Conservation (phyloP, 106 monocot genomes). For the Iris macrosiphon region DNA sequence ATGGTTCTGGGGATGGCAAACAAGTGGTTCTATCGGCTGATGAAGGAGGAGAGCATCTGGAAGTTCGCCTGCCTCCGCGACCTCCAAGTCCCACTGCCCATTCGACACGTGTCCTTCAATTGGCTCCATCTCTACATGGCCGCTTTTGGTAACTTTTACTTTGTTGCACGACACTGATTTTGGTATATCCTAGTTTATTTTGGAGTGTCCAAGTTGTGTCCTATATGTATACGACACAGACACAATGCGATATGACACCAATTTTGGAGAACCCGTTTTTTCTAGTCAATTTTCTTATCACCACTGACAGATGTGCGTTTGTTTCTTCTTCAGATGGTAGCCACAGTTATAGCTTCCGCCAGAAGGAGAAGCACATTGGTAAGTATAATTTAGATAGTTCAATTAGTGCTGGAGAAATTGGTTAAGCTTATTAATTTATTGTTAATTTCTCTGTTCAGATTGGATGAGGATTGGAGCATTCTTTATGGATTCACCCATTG, state of each 20-base stretch:
- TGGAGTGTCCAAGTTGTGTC: too few species aligned
- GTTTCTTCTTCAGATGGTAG: constrained; percentile 53
- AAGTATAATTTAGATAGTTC: too few species aligned
- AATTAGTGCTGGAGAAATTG: too few species aligned
- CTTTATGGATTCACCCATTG: constrained; percentile 40
- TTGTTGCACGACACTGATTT: too few species aligned
- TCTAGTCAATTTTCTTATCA: too few species aligned
- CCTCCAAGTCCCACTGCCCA: constrained; percentile 38
- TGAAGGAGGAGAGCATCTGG: constrained; percentile 77
- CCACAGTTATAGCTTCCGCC: constrained; percentile 54
- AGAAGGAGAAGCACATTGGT: constrained; percentile 75
- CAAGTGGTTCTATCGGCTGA: constrained; percentile 76
- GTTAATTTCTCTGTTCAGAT: constrained; percentile 19
- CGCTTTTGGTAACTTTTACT: constrained; percentile 35
- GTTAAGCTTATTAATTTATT: too few species aligned
- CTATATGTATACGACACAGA: too few species aligned
- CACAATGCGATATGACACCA: too few species aligned
- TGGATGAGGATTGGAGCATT: constrained; percentile 80
- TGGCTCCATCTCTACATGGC: constrained; percentile 70
- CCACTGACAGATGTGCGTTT: neutral
- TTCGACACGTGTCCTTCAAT: constrained; percentile 20
- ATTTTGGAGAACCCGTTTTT: neutral
- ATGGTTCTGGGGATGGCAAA: constrained; percentile 34
- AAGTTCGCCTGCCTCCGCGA: constrained; percentile 78
- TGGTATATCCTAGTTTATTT: too few species aligned